Evolutionary conservation across 768 basidiomycete genomes (phyloP), one percentile per base, ranked within the genome.

Genomic region (Amanita phalloides): DNA sequence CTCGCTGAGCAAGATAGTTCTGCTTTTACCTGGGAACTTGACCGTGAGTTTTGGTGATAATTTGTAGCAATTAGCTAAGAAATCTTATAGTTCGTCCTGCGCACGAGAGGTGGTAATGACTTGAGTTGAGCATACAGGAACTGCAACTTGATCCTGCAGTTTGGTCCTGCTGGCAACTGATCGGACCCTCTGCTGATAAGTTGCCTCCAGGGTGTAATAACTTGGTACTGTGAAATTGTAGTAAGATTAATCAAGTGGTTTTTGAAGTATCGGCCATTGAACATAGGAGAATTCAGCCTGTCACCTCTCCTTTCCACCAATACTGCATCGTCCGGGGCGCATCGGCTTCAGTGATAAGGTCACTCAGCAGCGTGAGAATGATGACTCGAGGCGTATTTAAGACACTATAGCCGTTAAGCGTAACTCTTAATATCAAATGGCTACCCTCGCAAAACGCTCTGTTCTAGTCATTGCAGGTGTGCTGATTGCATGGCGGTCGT

Each of bases 1-100:
- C 77, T 90, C 17, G 74, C 70, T 5, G 75, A 78, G 47, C 87
- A 88, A 65, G 82, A 85, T 48, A 73, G 77, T 26, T 83, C 83
- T 37, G 75, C 82, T 5, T 85, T 77, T 82, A 82, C 84, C 6
- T 90, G 85, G 84, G 86, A 89, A 60, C 71, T 90, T 25, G 86
- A 89, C 56, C 68, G 86, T 87, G 59, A 69, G 84, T 13, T 13
- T 13, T 33, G 8, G 25, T 26, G 47, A 17, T 23, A 44, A 41
- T 13, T 30, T 39, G 30, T 6, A 28, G 3, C 13, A 21, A 20
- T 14, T 33, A 33, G 9, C 35, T 55, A 5, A 38, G 17, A 36
- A 20, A 47, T 21, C 32, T 37, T 39, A 3, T 52, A 71, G 73
- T 75, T 11, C 72, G 72, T 14, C 74, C 74, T 23, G 70, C 72